phyloP scores from a whole-genome alignment of 805 yeast species.

The Yamadazyma akitaensis region DNA sequence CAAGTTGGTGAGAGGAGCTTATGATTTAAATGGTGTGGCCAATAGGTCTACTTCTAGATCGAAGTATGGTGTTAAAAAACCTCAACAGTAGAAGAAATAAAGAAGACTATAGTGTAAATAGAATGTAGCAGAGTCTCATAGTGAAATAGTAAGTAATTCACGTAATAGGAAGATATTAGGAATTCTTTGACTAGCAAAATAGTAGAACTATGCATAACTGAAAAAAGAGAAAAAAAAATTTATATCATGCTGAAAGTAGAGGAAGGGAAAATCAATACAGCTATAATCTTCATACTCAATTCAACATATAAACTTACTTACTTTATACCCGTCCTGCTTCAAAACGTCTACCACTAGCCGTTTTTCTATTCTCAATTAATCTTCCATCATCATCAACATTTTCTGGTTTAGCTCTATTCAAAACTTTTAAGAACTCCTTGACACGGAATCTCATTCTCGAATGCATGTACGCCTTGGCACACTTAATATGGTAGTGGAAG shows the following conservation, averaged over 20 bases:
- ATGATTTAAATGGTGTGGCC: conserved; percentile 92
- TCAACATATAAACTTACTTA: background rate
- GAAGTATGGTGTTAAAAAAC: conserved; percentile 90
- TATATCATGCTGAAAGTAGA: no score
- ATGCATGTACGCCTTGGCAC: conserved; percentile 97
- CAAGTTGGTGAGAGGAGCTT: conserved; percentile 88
- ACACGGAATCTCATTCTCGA: conserved; percentile 97
- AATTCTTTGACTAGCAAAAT: no score
- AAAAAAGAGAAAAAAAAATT: no score
- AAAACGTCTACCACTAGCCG: conserved; percentile 71
- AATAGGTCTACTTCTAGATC: conserved; percentile 87
- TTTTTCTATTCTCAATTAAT: conserved; percentile 50
- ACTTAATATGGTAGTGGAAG: conserved; percentile 97
- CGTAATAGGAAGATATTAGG: no score
- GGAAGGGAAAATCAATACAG: no score
- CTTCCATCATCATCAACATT: conserved; percentile 67
- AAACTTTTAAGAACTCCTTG: conserved; percentile 86
- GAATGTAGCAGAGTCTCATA: background rate
- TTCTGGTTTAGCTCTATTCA: conserved; percentile 96
- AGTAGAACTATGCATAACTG: no score
- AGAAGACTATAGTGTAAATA: background rate
- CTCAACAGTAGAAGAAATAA: conserved; percentile 32
- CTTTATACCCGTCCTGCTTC: conserved; percentile 25
- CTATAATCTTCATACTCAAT: background rate
- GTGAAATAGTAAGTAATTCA: no score